Conservation (phyloP, 2,329 filamentous ascomycete genomes). For the Ophiobolus disseminans region DNA sequence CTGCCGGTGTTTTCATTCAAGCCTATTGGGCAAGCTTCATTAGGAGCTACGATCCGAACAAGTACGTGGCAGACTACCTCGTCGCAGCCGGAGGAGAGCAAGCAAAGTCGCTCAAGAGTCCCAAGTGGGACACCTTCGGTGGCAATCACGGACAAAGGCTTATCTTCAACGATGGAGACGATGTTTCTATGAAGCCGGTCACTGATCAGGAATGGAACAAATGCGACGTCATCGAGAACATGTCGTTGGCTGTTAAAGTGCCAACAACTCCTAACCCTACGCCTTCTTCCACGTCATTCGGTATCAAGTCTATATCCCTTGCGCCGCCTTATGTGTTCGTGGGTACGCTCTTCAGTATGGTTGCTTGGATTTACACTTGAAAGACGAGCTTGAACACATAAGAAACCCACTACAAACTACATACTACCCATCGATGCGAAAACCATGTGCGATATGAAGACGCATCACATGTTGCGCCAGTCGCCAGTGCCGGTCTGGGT, state of each 20-base stretch:
- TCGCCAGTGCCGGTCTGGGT: too few species aligned
- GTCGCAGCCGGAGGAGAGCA: conserved; percentile 4
- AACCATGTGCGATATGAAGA: too few species aligned
- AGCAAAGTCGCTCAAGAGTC: conserved; percentile 28
- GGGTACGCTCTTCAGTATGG: conserved; percentile 7
- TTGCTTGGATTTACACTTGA: conserved; percentile 24
- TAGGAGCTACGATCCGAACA: conserved; percentile 50
- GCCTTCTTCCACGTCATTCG: conserved; percentile 3
- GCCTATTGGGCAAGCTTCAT: conserved; percentile 57
- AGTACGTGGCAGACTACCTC: conserved; percentile 34
- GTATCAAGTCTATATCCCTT: conserved; percentile 8
- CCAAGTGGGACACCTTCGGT: conserved; percentile 38
- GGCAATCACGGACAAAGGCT: conserved; percentile 28
- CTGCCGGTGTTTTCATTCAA: conserved; percentile 39
- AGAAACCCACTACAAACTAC: too few species aligned
- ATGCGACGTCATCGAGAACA: conserved; percentile 33
- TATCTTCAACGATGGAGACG: conserved; percentile 35
- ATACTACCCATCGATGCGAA: too few species aligned
- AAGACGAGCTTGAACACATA: too few species aligned
- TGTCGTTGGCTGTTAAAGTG: conserved; percentile 40
- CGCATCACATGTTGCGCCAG: too few species aligned
- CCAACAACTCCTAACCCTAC: neutral
- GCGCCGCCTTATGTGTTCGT: conserved; percentile 9
- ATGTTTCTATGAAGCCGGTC: conserved; percentile 41
- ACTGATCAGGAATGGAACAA: conserved; percentile 24